Evolutionary conservation across 208 protist species (phyloP).

Genomic region (Trypanosoma vivax): DNA sequence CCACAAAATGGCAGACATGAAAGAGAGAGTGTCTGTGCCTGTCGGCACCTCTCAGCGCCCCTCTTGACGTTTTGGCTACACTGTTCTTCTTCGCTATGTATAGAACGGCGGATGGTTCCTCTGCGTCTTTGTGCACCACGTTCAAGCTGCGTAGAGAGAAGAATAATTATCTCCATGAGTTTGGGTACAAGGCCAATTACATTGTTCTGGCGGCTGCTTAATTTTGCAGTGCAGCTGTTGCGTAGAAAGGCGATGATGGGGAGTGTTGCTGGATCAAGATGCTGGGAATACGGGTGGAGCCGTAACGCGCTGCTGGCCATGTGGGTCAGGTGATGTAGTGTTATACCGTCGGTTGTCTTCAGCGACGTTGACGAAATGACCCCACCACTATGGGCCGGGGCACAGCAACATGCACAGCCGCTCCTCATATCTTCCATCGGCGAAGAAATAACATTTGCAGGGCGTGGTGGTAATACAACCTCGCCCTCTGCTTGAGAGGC

Average conservation of each 20-base stretch:
- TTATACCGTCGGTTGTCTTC: conserved; percentile 6
- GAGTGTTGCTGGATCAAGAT: conserved; percentile 4
- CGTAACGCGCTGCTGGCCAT: not conserved
- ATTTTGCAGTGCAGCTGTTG: conserved; percentile 5
- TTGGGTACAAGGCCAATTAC: conserved; percentile 14
- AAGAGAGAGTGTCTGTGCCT: too few species aligned
- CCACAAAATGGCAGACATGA: too few species aligned
- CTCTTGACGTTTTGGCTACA: too few species aligned
- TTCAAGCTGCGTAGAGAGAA: conserved; percentile 12
- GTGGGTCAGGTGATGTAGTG: not conserved
- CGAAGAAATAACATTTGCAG: not conserved
- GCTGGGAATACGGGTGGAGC: conserved; percentile 15
- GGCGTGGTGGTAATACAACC: not conserved
- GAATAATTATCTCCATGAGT: conserved; percentile 22
- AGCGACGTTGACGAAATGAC: conserved; percentile 15
- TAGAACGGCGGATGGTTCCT: too few species aligned
- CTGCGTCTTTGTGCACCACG: not conserved
- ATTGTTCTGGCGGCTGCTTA: conserved; percentile 20
- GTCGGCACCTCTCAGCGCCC: too few species aligned
- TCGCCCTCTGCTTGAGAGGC: not conserved
- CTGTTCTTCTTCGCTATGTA: too few species aligned
- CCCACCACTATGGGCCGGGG: not conserved
- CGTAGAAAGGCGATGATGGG: conserved; percentile 14
- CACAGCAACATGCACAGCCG: not conserved
- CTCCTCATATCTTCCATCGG: not conserved